These are phyloP conservation scores for Penicillium sp. DNA, from an alignment of 2,329 filamentous ascomycete genomes.

Conservation along the genomic window DNA sequence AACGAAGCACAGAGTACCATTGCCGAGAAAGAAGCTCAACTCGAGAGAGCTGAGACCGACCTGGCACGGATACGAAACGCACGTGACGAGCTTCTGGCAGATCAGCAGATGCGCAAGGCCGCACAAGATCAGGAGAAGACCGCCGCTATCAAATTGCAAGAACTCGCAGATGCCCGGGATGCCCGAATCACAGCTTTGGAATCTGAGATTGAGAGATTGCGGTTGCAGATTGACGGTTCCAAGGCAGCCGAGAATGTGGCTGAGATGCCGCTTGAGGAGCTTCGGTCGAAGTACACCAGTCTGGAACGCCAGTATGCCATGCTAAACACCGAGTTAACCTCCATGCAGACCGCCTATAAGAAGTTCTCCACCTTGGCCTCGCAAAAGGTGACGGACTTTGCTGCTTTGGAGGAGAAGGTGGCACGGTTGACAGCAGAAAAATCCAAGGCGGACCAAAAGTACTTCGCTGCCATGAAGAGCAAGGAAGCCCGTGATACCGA, in stretches of 20 bases:
- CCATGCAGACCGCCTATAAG: conserved; percentile 86
- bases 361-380: conserved; percentile 78
- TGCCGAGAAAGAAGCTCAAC: conserved; percentile 73
- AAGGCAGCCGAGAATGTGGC: conserved; percentile 49
- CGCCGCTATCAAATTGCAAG: conserved; percentile 69
- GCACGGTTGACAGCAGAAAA: conserved; percentile 76
- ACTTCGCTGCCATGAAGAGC: conserved; percentile 90
- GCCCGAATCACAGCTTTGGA: conserved; percentile 78
- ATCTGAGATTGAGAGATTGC: conserved; percentile 70
- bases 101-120: conserved; percentile 72
- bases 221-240: conserved; percentile 51
- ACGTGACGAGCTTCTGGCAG: conserved; percentile 79
- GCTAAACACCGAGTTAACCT: conserved; percentile 80
- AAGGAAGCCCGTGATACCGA: conserved; percentile 81
- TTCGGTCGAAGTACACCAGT: conserved; percentile 68
- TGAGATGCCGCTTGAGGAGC: conserved; percentile 61
- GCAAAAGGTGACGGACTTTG: conserved; percentile 78
- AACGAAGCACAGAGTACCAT: conserved; percentile 69
- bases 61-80: conserved; percentile 77
- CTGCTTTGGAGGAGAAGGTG: conserved; percentile 71
- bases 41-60: conserved; percentile 76
- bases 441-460: conserved; percentile 95
- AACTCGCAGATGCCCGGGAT: conserved; percentile 73
- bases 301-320: conserved; percentile 76
- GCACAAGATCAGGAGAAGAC: conserved; percentile 70